These are phyloP conservation scores for Themeda triandra DNA, from an alignment of 176 grass and related monocot species.

Conservation along the genomic window DNA sequence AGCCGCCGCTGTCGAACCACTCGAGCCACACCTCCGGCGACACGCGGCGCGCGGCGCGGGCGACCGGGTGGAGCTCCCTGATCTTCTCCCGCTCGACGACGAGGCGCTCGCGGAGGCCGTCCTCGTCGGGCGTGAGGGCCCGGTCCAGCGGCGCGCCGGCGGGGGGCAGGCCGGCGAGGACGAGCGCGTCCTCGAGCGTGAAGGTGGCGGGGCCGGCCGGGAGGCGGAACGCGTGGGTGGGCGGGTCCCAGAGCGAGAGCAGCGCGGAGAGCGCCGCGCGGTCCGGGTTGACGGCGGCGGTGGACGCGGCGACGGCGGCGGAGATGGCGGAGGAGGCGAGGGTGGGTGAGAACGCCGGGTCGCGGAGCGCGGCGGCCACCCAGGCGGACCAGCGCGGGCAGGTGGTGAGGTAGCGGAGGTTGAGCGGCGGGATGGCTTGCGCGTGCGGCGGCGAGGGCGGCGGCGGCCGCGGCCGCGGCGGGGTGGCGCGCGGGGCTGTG, in stretches of 20 bases:
- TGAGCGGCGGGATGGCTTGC: not conserved
- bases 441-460: conserved; percentile 1
- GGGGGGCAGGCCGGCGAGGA: conserved; percentile 38
- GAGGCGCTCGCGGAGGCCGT: conserved; percentile 33
- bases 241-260: conserved; percentile 33
- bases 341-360: not conserved
- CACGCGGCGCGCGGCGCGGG: conserved; percentile 34
- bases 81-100: conserved; percentile 69
- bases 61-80: conserved; percentile 46
- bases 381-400: conserved; percentile 32
- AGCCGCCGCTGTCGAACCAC: conserved; percentile 47
- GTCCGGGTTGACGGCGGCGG: conserved; percentile 31
- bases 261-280: conserved; percentile 29
- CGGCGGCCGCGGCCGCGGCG: not conserved
- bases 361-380: conserved; percentile 7
- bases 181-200: conserved; percentile 59
- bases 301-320: conserved; percentile 24
- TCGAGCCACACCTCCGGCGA: conserved; percentile 46
- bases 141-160: conserved; percentile 42
- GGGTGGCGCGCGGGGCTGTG: not conserved
- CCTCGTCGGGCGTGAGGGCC: conserved; percentile 29
- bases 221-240: conserved; percentile 37
- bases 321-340: conserved; percentile 22
- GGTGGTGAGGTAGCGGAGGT: conserved; percentile 25
- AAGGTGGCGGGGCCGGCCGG: conserved; percentile 40